Evolutionary conservation across 1,284 basidiomycete species (phyloP).

Genomic region (Cutaneotrichosporon sp.): DNA sequence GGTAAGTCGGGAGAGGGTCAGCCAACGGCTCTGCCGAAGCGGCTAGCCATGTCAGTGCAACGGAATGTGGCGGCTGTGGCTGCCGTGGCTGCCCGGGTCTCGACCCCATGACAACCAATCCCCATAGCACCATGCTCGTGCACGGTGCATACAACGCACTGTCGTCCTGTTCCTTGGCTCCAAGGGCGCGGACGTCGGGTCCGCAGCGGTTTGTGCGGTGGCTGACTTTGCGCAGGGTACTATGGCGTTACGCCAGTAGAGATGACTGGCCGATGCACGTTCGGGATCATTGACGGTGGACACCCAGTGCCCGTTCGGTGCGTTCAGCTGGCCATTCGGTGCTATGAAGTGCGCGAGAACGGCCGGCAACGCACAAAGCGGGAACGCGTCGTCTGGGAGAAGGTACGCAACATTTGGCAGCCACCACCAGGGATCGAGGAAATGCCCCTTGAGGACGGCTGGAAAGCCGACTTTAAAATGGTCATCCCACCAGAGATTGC

Average conservation of each 20-base stretch:
- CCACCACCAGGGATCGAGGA: conserved; percentile 19
- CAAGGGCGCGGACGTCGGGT: no score
- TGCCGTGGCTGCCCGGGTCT: no score
- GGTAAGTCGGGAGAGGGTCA: no score
- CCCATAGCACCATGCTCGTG: no score
- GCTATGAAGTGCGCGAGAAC: conserved; percentile 23
- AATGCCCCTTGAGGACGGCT: conserved; percentile 22
- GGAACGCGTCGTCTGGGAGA: conserved; percentile 32
- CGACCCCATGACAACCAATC: no score
- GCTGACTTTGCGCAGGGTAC: conserved; percentile 28
- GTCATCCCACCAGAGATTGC: conserved; percentile 30
- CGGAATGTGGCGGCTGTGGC: no score
- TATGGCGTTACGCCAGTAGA: conserved; percentile 39
- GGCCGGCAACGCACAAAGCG: conserved; percentile 16
- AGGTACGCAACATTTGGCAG: conserved; percentile 20
- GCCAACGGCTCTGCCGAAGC: no score
- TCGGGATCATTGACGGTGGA: conserved; percentile 19
- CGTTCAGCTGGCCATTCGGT: conserved; percentile 26
- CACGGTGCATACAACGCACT: background rate
- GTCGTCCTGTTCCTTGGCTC: no score
- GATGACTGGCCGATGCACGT: conserved; percentile 22
- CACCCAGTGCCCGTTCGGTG: conserved; percentile 23
- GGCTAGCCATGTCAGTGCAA: no score
- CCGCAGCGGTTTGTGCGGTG: no score
- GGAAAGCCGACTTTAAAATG: conserved; percentile 28